These are phyloP conservation scores for Volvox reticuliferus DNA, from an alignment of 139 green algal genomes.

Conservation along the genomic window DNA sequence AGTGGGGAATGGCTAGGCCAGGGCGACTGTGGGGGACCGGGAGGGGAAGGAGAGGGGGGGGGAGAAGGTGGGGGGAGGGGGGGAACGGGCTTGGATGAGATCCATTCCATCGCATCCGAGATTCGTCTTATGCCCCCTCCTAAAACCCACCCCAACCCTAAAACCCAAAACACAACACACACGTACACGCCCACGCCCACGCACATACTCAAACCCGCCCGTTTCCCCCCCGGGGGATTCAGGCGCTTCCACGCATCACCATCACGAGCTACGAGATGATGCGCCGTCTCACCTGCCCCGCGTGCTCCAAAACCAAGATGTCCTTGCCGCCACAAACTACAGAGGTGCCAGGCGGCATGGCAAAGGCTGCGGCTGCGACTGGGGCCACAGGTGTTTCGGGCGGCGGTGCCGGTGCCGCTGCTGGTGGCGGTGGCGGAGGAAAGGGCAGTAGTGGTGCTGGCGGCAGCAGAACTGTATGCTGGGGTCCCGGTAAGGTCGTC, in stretches of 20 bases:
- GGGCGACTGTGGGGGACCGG: too few relatives aligned
- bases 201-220: background rate
- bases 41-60: too few relatives aligned
- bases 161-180: too few relatives aligned
- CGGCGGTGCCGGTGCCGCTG: background rate
- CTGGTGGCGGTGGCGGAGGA: background rate
- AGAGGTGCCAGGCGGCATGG: background rate
- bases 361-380: background rate
- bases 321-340: conserved; percentile 1
- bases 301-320: conserved; percentile 64
- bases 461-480: background rate
- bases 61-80: too few relatives aligned
- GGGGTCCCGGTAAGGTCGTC: conserved; percentile 26
- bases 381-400: background rate
- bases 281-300: conserved; percentile 78
- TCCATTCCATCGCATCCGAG: too few relatives aligned
- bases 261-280: conserved; percentile 95
- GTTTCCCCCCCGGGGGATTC: background rate
- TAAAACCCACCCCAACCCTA: background rate
- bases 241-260: conserved; percentile 58
- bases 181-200: too few relatives aligned
- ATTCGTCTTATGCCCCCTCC: background rate
- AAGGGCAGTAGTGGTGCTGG: background rate
- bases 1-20: too few relatives aligned
- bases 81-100: too few relatives aligned